These are phyloP conservation scores for Tuber umbilicatum DNA, from an alignment of 495 filamentous ascomycete species.

Conservation along the genomic window DNA sequence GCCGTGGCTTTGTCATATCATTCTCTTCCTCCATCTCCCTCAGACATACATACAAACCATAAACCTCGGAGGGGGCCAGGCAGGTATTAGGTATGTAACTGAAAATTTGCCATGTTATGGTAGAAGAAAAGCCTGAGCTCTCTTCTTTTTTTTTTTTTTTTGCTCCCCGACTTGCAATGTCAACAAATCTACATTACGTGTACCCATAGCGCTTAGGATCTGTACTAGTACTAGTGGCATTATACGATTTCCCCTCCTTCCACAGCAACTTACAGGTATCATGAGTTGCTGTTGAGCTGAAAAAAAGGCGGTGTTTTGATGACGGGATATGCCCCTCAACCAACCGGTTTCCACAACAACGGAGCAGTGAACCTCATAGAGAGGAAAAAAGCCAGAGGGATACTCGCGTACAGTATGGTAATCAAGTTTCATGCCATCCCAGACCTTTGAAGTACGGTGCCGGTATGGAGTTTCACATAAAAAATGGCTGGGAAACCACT, in stretches of 20 bases:
- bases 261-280: background rate
- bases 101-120: background rate
- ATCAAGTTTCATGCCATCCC: background rate
- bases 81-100: background rate
- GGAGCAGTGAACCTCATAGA: background rate
- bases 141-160: background rate
- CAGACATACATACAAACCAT: background rate
- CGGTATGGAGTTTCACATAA: conserved; percentile 27
- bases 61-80: background rate
- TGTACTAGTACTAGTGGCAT: too few relatives aligned
- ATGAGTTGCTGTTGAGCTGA: background rate
- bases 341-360: background rate
- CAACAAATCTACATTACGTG: too few relatives aligned
- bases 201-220: too few relatives aligned
- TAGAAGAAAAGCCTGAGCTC: background rate
- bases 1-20: background rate
- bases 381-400: background rate
- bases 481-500: conserved; percentile 17
- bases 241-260: background rate
- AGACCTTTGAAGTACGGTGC: background rate
- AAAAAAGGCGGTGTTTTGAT: background rate
- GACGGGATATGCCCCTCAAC: background rate
- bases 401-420: too few relatives aligned
- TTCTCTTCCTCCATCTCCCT: background rate
- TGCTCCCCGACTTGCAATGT: background rate